These are phyloP conservation scores for Lentinula detonsa DNA, from an alignment of 768 basidiomycete genomes.

Conservation along the genomic window DNA sequence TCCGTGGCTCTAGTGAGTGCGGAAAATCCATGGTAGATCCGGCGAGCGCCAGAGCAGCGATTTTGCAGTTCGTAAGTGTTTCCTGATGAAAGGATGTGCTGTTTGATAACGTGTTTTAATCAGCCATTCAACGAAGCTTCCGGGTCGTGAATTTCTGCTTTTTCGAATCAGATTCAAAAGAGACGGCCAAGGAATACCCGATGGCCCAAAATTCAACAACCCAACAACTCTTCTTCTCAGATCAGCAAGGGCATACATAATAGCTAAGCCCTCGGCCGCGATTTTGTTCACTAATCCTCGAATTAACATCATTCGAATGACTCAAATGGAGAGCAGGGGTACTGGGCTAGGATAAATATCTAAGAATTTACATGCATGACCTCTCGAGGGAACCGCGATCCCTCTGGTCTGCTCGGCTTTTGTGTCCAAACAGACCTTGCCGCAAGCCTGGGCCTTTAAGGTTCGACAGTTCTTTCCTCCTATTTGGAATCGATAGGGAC, in stretches of 20 bases:
- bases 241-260: neutral
- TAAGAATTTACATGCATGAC: neutral
- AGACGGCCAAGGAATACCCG: neutral
- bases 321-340: neutral
- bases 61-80: neutral
- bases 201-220: neutral
- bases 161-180: neutral
- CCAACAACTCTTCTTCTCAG: neutral
- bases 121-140: neutral
- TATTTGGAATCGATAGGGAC: neutral
- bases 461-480: neutral
- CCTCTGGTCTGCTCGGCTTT: neutral
- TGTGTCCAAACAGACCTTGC: neutral
- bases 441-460: neutral
- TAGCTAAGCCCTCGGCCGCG: neutral
- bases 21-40: neutral
- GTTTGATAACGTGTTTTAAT: neutral
- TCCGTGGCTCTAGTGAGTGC: neutral
- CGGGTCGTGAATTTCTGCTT: neutral
- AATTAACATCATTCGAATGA: no score
- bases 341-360: neutral
- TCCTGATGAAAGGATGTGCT: neutral
- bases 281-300: neutral
- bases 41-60: neutral
- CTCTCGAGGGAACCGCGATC: neutral